phyloP scores from a whole-genome alignment of 2,329 filamentous ascomycete species.

The Xylaria hypoxylon region DNA sequence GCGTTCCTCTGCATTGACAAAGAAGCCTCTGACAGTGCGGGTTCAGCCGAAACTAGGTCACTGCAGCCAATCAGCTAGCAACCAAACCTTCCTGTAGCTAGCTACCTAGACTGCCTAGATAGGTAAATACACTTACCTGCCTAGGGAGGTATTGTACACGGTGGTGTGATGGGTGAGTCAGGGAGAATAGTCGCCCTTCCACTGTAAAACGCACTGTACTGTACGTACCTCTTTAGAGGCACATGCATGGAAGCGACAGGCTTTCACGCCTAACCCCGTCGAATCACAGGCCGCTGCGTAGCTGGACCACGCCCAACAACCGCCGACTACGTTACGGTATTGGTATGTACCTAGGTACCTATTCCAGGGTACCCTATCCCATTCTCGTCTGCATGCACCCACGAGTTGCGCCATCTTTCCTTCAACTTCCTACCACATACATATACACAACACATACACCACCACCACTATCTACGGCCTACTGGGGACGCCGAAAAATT shows the following conservation, averaged over 20 bases:
- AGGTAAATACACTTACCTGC: too few species aligned
- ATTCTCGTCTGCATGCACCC: constrained; percentile 34
- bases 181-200: neutral
- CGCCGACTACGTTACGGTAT: constrained; percentile 40
- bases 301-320: constrained; percentile 47
- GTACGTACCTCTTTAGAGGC: constrained; percentile 8
- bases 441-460: constrained; percentile 27
- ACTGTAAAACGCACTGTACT: constrained; percentile 9
- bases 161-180: neutral
- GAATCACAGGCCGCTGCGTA: constrained; percentile 51
- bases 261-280: constrained; percentile 34
- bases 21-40: constrained; percentile 34
- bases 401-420: constrained; percentile 35
- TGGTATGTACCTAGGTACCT: constrained; percentile 31
- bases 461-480: constrained; percentile 14
- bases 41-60: constrained; percentile 9
- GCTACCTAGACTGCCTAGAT: too few species aligned
- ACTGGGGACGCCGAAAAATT: constrained; percentile 12
- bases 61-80: constrained; percentile 14
- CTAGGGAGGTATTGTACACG: neutral
- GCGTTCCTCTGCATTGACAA: constrained; percentile 28
- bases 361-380: constrained; percentile 9
- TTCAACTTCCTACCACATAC: constrained; percentile 33
- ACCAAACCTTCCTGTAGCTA: neutral
- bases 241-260: constrained; percentile 17